A percentile compares a stretch with the other conserved stretches of the same genome.
phyloP scores from a whole-genome alignment of 805 yeast species.

The Wickerhamiella alocasiicola region DNA sequence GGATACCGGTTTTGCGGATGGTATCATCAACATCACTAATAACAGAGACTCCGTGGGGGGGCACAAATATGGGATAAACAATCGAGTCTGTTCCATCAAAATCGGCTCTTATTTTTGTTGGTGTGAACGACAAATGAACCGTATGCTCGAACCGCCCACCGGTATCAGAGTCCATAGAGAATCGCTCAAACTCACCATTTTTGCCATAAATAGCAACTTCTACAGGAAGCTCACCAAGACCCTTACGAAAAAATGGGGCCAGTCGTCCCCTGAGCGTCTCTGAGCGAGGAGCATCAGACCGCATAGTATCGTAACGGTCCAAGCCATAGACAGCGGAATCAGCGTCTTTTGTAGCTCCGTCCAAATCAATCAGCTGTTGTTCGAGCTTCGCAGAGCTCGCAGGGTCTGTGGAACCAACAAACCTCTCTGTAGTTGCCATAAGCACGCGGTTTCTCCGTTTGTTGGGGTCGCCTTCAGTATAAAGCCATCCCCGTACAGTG shows the following conservation, averaged over 20 bases:
- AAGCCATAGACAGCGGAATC: neutral
- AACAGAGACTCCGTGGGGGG: slow-evolving; percentile 44
- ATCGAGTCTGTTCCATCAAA: slow-evolving; percentile 8
- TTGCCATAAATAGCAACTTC: slow-evolving; percentile 12
- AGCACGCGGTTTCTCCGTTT: slow-evolving; percentile 56
- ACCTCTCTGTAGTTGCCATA: slow-evolving; percentile 20
- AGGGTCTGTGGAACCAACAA: slow-evolving; percentile 19
- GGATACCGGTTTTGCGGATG: slow-evolving; percentile 76
- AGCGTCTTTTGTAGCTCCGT: neutral
- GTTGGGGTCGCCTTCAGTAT: slow-evolving; percentile 53
- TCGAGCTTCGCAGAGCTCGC: slow-evolving; percentile 13
- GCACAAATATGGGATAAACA: slow-evolving; percentile 16
- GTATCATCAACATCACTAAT: slow-evolving; percentile 95
- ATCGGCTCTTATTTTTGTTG: slow-evolving; percentile 12
- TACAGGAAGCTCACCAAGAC: neutral
- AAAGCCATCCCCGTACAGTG: slow-evolving; percentile 55
- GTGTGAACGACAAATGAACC: slow-evolving; percentile 17
- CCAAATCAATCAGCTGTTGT: slow-evolving; percentile 9
- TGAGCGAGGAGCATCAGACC: neutral
- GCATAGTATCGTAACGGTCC: neutral
- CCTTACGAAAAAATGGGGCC: slow-evolving; percentile 9
- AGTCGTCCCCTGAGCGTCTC: neutral
- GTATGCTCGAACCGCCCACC: slow-evolving; percentile 19
- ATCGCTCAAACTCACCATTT: slow-evolving; percentile 12
- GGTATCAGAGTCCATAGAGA: slow-evolving; percentile 20